A percentile compares a stretch with the other conserved stretches of the same genome.
Evolutionary conservation across 805 yeast species (phyloP).

Genomic region (Candida glaebosa): DNA sequence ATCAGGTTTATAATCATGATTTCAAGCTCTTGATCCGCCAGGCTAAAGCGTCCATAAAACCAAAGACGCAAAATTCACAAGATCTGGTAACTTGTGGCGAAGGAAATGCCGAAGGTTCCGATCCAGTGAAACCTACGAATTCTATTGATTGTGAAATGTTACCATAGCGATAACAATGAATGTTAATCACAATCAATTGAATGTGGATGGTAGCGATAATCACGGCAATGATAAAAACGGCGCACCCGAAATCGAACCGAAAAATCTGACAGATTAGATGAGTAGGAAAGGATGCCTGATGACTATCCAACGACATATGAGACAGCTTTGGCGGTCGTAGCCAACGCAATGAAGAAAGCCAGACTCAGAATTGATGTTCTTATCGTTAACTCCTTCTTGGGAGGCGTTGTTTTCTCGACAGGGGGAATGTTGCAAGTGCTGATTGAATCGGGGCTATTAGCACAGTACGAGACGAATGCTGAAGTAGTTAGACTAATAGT

Average conservation of each 20-base stretch:
- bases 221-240: not conserved
- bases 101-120: not conserved
- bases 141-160: not conserved
- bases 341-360: conserved; percentile 81
- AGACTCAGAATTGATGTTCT: conserved; percentile 59
- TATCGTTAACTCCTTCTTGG: conserved; percentile 62
- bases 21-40: conserved; percentile 34
- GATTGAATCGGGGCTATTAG: conserved; percentile 51
- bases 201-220: too few species aligned
- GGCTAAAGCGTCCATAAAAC: conserved; percentile 28
- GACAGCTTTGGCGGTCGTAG: conserved; percentile 79
- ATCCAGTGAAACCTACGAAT: not conserved
- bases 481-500: conserved; percentile 55
- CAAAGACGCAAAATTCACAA: not conserved
- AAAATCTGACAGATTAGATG: too few species aligned
- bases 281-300: conserved; percentile 16
- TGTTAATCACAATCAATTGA: too few species aligned
- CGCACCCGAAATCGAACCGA: not conserved
- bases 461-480: conserved; percentile 37
- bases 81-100: not conserved
- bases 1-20: conserved; percentile 33
- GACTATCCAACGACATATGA: conserved; percentile 72
- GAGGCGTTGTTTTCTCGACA: conserved; percentile 63
- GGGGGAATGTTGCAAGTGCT: conserved; percentile 71
- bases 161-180: too few species aligned